A percentile compares a stretch with the other conserved stretches of the same genome.
phyloP scores from a whole-genome alignment of 495 filamentous ascomycete species.

The Lasiosphaeria miniovina region DNA sequence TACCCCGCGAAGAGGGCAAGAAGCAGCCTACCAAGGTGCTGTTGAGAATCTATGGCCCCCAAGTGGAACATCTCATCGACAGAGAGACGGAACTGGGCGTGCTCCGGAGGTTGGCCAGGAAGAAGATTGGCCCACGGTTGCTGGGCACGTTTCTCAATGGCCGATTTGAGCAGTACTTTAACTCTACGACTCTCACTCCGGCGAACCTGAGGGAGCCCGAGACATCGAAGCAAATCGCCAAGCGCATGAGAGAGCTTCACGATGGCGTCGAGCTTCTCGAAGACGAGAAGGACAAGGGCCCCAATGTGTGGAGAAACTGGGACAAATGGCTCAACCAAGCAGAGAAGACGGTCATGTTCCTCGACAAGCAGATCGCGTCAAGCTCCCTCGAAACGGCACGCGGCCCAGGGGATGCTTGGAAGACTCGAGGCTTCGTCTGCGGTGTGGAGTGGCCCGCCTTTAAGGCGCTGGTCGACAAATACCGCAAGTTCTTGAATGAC shows the following conservation, averaged over 20 bases:
- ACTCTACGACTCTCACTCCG: slow-evolving; percentile 74
- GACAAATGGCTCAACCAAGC: slow-evolving; percentile 87
- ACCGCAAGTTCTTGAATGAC: slow-evolving; percentile 69
- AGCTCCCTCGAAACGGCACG: slow-evolving; percentile 21
- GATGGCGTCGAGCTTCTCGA: slow-evolving; percentile 84
- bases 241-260: slow-evolving; percentile 94
- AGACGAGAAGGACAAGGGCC: slow-evolving; percentile 71
- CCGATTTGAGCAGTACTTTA: slow-evolving; percentile 92
- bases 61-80: slow-evolving; percentile 95
- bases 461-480: slow-evolving; percentile 69
- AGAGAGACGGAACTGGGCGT: slow-evolving; percentile 86
- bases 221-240: slow-evolving; percentile 92
- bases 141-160: slow-evolving; percentile 92
- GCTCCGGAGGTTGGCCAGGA: slow-evolving; percentile 77
- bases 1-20: slow-evolving; percentile 34
- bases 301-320: slow-evolving; percentile 89
- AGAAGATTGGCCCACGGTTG: slow-evolving; percentile 91
- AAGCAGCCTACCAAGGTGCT: slow-evolving; percentile 65
- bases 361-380: slow-evolving; percentile 62
- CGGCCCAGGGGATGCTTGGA: slow-evolving; percentile 52
- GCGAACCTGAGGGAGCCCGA: slow-evolving; percentile 75
- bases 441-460: slow-evolving; percentile 84
- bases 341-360: slow-evolving; percentile 69
- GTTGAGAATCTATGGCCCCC: slow-evolving; percentile 89
- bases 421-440: slow-evolving; percentile 69